Conservation (phyloP, 2,329 filamentous ascomycete species). For the Tolypocladium capitatum region DNA sequence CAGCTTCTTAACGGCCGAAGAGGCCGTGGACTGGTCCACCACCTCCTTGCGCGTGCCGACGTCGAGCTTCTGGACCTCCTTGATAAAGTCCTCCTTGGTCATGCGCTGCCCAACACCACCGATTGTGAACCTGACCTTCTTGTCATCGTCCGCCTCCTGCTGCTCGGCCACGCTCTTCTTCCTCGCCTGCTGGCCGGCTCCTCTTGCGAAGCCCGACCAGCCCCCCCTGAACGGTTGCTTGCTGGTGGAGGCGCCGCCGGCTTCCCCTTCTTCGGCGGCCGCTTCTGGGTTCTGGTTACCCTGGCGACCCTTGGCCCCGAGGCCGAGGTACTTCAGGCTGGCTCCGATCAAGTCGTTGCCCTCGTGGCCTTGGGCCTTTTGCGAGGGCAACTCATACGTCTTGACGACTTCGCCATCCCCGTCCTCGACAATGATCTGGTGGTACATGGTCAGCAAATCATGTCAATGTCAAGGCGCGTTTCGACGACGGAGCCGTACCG, state of each 20-base stretch:
- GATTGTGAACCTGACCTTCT: constrained; percentile 63
- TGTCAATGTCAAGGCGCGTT: not conserved
- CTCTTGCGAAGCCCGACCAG: constrained; percentile 34
- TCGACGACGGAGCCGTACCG: constrained; percentile 28
- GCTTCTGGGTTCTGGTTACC: constrained; percentile 20
- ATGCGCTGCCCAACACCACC: constrained; percentile 59
- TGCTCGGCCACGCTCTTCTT: constrained; percentile 28
- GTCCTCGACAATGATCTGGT: constrained; percentile 73
- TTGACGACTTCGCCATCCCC: constrained; percentile 79
- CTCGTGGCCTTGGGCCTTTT: constrained; percentile 30
- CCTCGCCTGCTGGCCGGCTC: constrained; percentile 22
- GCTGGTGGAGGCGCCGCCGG: constrained; percentile 18
- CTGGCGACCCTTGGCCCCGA: constrained; percentile 30
- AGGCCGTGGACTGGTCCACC: constrained; percentile 35
- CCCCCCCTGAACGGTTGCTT: constrained; percentile 28
- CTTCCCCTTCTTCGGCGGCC: constrained; percentile 18
- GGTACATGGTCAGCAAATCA: not conserved
- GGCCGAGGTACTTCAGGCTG: constrained; percentile 41
- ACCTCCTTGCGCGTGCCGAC: constrained; percentile 45
- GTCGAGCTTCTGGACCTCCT: constrained; percentile 60
- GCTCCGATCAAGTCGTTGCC: constrained; percentile 25
- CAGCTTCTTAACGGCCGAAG: constrained; percentile 33
- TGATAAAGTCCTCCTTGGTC: constrained; percentile 70
- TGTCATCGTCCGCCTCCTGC: constrained; percentile 50
- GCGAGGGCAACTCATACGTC: constrained; percentile 59